Evolutionary conservation across 1,284 basidiomycete genomes (phyloP), one percentile per base, ranked within the genome.

Genomic region (Pseudomicrostroma phylloplanum): DNA sequence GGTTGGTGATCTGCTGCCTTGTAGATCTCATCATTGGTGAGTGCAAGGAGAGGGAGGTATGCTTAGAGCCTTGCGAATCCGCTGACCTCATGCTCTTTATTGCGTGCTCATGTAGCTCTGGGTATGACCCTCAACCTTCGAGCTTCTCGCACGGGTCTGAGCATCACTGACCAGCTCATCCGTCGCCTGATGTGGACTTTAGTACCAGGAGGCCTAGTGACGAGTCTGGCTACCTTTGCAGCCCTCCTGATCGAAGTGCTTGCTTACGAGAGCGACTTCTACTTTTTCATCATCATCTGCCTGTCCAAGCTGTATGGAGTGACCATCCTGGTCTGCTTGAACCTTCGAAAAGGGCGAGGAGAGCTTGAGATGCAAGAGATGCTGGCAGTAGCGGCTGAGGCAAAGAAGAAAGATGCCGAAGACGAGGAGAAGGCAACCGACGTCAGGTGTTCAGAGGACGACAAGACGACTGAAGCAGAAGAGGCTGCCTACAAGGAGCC

Each of bases 251-350:
- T 26, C 21, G 21, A 54, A 15, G 13, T 19, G 21, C 13, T 54
- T 25, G 51, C 51, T 25, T 19, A 54, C 21, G 13, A 17, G 13
- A 19, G 25, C 17, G 51, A 54, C 21, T 54, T 23, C 51, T 54
- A 54, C 51, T 54, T 25, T 15, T 54, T 21, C 13, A 15, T 54
- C 51, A 19, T 54, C 51, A 54, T 54, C 51, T 54, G 51, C 21
- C 6, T 54, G 17, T 19, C 17, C 3, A 54, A 54, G 51, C 21
- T 54, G 17, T 26, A 54, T 13, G 51, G 21, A 19, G 21, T 54
- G 13, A 13, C 51, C 21, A 54, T 54, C 51, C 51, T 54, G 13
- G 51, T 54, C 51, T 54, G 51, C 21, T 25, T 54, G 21, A 54
- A 54, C 25, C 25, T 54, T 15, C 51, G 51, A 19, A 26, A 48